These are phyloP conservation scores for Heterobasidion irregulare DNA, from an alignment of 1,284 basidiomycete species.

Conservation along the genomic window DNA sequence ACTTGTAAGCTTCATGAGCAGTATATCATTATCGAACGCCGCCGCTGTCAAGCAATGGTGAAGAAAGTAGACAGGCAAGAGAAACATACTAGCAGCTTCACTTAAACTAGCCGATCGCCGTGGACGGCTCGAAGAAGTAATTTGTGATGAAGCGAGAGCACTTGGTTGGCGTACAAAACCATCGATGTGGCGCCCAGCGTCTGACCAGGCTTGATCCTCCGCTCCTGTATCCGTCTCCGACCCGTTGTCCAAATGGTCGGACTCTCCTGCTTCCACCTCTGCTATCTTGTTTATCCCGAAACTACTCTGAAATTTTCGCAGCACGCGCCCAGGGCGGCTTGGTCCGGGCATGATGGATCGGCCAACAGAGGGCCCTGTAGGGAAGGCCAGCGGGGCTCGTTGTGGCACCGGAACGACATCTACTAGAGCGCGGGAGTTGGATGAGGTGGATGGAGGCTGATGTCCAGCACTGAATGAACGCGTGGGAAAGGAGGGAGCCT, in stretches of 20 bases:
- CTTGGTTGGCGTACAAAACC: background rate
- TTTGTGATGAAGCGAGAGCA: slow-evolving; percentile 11
- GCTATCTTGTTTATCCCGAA: slow-evolving; percentile 13
- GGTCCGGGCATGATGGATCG: slow-evolving; percentile 28
- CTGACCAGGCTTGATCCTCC: slow-evolving; percentile 6
- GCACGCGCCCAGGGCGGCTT: slow-evolving; percentile 23
- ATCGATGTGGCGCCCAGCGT: background rate
- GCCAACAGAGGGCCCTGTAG: slow-evolving; percentile 13
- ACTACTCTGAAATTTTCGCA: slow-evolving; percentile 20
- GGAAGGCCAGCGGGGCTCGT: slow-evolving; percentile 9
- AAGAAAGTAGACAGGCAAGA: slow-evolving; percentile 1
- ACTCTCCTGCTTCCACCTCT: slow-evolving; percentile 9
- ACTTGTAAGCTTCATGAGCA: too few relatives aligned
- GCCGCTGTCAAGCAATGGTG: background rate
- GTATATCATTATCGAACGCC: too few relatives aligned
- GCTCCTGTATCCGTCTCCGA: slow-evolving; percentile 6
- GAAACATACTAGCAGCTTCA: slow-evolving; percentile 38
- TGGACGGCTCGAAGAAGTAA: slow-evolving; percentile 33
- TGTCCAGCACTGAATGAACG: slow-evolving; percentile 7
- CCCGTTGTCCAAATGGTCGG: background rate
- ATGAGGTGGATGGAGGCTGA: slow-evolving; percentile 6
- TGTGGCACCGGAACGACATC: slow-evolving; percentile 18
- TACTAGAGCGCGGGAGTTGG: slow-evolving; percentile 12
- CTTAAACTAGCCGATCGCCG: slow-evolving; percentile 64
- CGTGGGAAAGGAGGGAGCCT: slow-evolving; percentile 1